Evolutionary conservation across 495 filamentous ascomycete species (phyloP).

Genomic region (Clohesyomyces aquaticus): DNA sequence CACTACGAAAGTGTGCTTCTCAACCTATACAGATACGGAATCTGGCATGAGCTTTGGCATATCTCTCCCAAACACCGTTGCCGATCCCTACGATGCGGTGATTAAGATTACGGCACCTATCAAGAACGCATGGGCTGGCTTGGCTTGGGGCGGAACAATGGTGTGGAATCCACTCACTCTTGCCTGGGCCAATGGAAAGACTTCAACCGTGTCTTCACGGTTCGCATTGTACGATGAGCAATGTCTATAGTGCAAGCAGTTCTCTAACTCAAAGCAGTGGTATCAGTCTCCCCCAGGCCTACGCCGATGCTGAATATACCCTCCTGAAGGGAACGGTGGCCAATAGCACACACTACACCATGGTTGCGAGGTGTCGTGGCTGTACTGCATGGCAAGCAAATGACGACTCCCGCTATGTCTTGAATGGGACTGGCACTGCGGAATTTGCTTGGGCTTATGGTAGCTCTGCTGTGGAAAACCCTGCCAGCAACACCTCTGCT

Average conservation of each 20-base stretch:
- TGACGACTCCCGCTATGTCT: slow-evolving; percentile 19
- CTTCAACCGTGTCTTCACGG: slow-evolving; percentile 17
- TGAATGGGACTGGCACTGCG: slow-evolving; percentile 27
- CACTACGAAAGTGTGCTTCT: slow-evolving; percentile 29
- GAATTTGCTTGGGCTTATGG: slow-evolving; percentile 38
- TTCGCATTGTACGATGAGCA: slow-evolving; percentile 31
- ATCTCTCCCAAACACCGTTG: slow-evolving; percentile 28
- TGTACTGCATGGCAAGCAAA: slow-evolving; percentile 45
- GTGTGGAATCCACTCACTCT: slow-evolving; percentile 37
- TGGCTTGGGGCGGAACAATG: slow-evolving; percentile 36
- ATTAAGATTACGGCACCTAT: slow-evolving; percentile 31
- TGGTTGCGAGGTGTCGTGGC: slow-evolving; percentile 52
- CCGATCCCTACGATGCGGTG: slow-evolving; percentile 32
- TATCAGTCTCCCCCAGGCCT: slow-evolving; percentile 49
- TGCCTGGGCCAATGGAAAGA: slow-evolving; percentile 33
- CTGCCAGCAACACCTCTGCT: slow-evolving; percentile 32
- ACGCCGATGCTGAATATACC: slow-evolving; percentile 51
- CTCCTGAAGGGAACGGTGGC: slow-evolving; percentile 50
- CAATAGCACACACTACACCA: slow-evolving; percentile 57
- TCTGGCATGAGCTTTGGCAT: slow-evolving; percentile 29
- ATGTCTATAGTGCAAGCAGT: background rate
- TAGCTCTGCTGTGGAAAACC: slow-evolving; percentile 24
- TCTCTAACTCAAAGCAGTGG: slow-evolving; percentile 22
- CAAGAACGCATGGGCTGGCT: slow-evolving; percentile 23
- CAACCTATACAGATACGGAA: slow-evolving; percentile 20